These are phyloP conservation scores for Globisporangium yorkense DNA, from an alignment of 352 stramenopile genomes.

Conservation along the genomic window DNA sequence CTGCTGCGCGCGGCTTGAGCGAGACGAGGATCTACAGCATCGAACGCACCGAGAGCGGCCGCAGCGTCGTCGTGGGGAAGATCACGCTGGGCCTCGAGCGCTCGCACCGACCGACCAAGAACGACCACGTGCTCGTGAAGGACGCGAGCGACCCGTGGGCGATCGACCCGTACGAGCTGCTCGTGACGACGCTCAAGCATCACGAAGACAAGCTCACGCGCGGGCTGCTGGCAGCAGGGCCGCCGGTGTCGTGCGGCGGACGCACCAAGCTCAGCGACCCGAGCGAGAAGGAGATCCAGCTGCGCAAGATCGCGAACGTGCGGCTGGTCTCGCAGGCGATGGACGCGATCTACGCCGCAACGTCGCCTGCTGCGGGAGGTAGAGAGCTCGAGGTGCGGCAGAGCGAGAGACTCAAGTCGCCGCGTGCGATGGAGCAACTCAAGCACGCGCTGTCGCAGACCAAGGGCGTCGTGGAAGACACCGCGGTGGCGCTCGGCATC, in stretches of 20 bases:
- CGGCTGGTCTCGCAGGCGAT: conserved; percentile 36
- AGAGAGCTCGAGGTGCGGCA: conserved; percentile 5
- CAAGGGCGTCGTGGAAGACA: conserved; percentile 45
- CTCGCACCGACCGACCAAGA: conserved; percentile 11
- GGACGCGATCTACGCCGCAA: conserved; percentile 24
- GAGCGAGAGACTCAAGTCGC: conserved; percentile 6
- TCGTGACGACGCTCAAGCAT: conserved; percentile 33
- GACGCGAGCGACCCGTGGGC: conserved; percentile 33
- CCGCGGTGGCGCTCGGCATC: conserved; percentile 42
- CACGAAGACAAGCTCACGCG: conserved; percentile 36
- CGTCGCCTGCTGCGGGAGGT: background rate
- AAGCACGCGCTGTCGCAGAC: conserved; percentile 35
- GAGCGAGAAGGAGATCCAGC: conserved; percentile 38
- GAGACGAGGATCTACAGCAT: conserved; percentile 3
- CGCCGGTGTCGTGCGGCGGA: conserved; percentile 19
- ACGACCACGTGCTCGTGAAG: conserved; percentile 28
- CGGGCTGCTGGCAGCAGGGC: conserved; percentile 31
- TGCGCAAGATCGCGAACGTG: conserved; percentile 46
- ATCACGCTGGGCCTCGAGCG: conserved; percentile 36
- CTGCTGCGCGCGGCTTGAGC: background rate
- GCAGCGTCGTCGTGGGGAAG: conserved; percentile 36
- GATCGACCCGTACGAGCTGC: conserved; percentile 42
- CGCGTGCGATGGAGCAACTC: conserved; percentile 25
- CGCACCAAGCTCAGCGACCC: conserved; percentile 22
- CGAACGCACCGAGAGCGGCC: conserved; percentile 17